These are phyloP conservation scores for Solanum arcanum DNA, from an alignment of 257 asterid species.

Conservation along the genomic window DNA sequence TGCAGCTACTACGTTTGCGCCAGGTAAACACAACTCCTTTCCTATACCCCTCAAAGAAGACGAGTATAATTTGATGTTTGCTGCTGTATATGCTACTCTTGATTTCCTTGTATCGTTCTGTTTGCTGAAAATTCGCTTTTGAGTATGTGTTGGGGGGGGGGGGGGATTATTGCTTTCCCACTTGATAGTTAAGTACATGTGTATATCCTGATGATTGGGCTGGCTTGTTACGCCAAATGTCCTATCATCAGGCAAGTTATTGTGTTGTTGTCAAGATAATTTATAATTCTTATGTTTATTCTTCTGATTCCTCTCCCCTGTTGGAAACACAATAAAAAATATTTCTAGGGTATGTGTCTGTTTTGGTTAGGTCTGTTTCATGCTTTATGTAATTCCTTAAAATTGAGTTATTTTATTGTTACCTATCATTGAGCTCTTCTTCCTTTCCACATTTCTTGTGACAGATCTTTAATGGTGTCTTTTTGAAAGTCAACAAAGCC, in stretches of 20 bases:
- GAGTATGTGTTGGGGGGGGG: not conserved
- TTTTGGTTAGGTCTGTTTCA: not conserved
- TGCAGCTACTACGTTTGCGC: constrained; percentile 39
- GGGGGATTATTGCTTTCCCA: not conserved
- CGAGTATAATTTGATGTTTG: not conserved
- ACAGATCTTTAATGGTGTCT: constrained; percentile 54
- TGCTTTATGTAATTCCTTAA: not conserved
- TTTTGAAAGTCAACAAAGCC: constrained; percentile 50
- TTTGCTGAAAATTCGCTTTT: not conserved
- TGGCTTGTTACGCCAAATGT: not conserved
- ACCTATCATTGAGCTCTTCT: not conserved
- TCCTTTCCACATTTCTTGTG: not conserved
- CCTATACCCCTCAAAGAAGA: not conserved
- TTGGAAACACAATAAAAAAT: not conserved
- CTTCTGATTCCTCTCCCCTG: not conserved
- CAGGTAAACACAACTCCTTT: constrained; percentile 14
- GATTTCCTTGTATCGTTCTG: not conserved
- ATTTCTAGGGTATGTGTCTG: not conserved
- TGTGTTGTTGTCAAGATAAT: not conserved
- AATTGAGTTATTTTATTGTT: not conserved
- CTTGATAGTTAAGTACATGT: not conserved
- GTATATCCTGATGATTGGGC: not conserved
- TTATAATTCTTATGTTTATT: not conserved
- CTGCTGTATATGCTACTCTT: not conserved
- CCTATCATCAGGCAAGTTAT: not conserved